Conservation (phyloP, 2,329 filamentous ascomycete species). For the Claviceps quebecensis region DNA sequence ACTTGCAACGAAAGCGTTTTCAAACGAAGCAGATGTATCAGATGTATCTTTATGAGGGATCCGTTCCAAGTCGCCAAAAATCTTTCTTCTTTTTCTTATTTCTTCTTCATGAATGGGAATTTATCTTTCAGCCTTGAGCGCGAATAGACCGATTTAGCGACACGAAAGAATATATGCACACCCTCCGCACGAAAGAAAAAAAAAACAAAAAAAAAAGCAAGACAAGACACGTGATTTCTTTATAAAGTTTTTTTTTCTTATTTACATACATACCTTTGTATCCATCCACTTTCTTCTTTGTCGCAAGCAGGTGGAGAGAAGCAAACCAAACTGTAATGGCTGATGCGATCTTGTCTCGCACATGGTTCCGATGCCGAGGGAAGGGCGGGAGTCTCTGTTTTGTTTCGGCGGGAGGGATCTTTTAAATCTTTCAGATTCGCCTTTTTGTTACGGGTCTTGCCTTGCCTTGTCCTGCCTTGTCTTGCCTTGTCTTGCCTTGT, state of each 20-base stretch:
- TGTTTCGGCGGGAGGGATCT: neutral
- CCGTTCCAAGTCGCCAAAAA: neutral
- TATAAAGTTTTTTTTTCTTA: neutral
- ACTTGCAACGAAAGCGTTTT: neutral
- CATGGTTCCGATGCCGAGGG: neutral
- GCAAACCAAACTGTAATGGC: neutral
- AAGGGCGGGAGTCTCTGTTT: neutral
- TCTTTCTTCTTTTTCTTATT: neutral
- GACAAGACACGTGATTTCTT: conserved; percentile 2
- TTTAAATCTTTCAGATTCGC: neutral
- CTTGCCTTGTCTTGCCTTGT: neutral
- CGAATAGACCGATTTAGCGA: conserved; percentile 5
- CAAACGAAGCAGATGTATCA: neutral
- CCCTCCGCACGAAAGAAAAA: neutral
- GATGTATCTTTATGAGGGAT: neutral
- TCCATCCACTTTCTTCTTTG: neutral
- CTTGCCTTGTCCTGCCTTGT: neutral
- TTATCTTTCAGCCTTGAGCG: conserved; percentile 1
- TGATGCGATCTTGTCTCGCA: neutral
- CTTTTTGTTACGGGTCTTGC: neutral
- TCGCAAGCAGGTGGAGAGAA: neutral
- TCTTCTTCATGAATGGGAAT: neutral
- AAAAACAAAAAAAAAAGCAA: neutral
- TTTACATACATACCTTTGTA: neutral
- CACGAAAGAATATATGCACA: neutral